Evolutionary conservation across 169 alveolate genomes (phyloP).

Genomic region (Plasmodium yoelii): DNA sequence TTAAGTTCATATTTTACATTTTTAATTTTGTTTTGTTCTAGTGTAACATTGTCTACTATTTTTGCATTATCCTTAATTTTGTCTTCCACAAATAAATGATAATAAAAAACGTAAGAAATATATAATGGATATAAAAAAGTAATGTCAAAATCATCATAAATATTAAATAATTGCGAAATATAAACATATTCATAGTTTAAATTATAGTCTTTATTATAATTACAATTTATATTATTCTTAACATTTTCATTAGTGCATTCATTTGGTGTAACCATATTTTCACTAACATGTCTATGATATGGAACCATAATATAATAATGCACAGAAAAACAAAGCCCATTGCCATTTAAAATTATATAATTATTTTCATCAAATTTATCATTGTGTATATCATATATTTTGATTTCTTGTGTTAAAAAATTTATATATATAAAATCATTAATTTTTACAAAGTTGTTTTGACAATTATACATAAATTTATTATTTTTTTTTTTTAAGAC

Average conservation of each 20-base stretch:
- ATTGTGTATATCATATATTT: conserved; percentile 20
- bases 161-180: conserved; percentile 72
- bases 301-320: conserved; percentile 69
- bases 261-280: conserved; percentile 7
- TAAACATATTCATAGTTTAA: conserved; percentile 67
- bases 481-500: conserved; percentile 17
- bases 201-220: conserved; percentile 13
- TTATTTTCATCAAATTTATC: conserved; percentile 1
- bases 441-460: conserved; percentile 37
- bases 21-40: neutral
- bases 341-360: conserved; percentile 68
- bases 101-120: conserved; percentile 66
- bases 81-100: conserved; percentile 60
- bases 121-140: conserved; percentile 72
- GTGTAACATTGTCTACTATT: neutral
- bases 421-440: conserved; percentile 62
- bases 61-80: neutral
- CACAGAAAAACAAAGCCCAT: conserved; percentile 73
- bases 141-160: conserved; percentile 68
- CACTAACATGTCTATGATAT: conserved; percentile 30
- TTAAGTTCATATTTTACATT: neutral
- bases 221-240: neutral
- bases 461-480: neutral
- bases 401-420: conserved; percentile 76
- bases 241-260: neutral